Conservation (phyloP, 2,329 filamentous ascomycete species). For the Chrysoporthe puriensis region DNA sequence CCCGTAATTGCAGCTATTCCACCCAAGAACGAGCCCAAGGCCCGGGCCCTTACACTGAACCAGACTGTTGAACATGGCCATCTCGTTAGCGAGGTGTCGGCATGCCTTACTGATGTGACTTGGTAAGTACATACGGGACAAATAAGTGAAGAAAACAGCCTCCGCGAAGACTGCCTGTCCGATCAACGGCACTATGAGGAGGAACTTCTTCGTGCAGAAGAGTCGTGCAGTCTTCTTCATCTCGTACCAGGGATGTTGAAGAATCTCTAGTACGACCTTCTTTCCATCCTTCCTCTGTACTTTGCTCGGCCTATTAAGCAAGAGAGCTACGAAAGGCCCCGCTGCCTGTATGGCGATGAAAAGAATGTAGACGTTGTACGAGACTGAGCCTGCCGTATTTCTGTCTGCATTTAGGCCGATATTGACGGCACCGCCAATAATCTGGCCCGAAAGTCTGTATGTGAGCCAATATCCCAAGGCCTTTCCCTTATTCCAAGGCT, state of each 20-base stretch:
- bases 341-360: slow-evolving; percentile 72
- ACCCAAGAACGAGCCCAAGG: slow-evolving; percentile 71
- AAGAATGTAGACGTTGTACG: slow-evolving; percentile 68
- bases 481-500: slow-evolving; percentile 67
- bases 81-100: not conserved
- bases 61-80: slow-evolving; percentile 49
- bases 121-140: slow-evolving; percentile 45
- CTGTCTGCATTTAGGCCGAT: slow-evolving; percentile 64
- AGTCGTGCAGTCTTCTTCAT: slow-evolving; percentile 61
- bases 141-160: slow-evolving; percentile 73
- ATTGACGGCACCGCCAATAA: slow-evolving; percentile 73
- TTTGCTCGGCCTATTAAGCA: slow-evolving; percentile 63
- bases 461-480: slow-evolving; percentile 71
- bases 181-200: slow-evolving; percentile 69
- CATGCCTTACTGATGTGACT: not conserved
- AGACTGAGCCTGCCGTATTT: slow-evolving; percentile 64
- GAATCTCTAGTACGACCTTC: slow-evolving; percentile 53
- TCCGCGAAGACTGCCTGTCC: slow-evolving; percentile 73
- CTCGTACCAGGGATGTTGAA: slow-evolving; percentile 60
- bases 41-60: slow-evolving; percentile 71
- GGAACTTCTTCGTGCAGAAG: slow-evolving; percentile 64
- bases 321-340: slow-evolving; percentile 65
- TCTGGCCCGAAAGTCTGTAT: slow-evolving; percentile 47
- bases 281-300: slow-evolving; percentile 69
- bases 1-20: slow-evolving; percentile 67